Percentiles rank a stretch among this genome's conserved stretches.
Conservation (phyloP, 768 basidiomycete species). For the Tricholoma matsutake region DNA sequence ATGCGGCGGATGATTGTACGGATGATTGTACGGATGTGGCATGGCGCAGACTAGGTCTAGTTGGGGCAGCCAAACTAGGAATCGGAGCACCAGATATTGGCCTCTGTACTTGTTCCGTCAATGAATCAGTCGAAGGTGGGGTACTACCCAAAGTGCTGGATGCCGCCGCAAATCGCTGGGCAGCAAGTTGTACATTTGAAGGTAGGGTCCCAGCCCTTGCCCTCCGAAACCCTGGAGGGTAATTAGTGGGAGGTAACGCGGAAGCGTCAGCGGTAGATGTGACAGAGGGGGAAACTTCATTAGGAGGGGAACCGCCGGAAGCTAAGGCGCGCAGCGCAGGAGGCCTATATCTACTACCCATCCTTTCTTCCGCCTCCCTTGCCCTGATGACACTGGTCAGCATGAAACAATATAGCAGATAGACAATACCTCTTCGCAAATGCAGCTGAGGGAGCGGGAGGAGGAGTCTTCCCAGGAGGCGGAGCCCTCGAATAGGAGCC, state of each 20-base stretch:
- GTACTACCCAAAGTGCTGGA: slow-evolving; percentile 53
- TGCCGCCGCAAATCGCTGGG: slow-evolving; percentile 75
- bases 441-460: slow-evolving; percentile 86
- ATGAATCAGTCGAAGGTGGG: slow-evolving; percentile 38
- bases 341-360: slow-evolving; percentile 70
- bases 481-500: slow-evolving; percentile 78
- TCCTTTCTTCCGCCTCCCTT: slow-evolving; percentile 75
- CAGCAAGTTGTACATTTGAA: slow-evolving; percentile 88
- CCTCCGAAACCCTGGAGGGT: slow-evolving; percentile 85
- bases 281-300: slow-evolving; percentile 59
- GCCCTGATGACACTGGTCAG: slow-evolving; percentile 48
- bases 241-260: slow-evolving; percentile 67
- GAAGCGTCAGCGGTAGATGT: slow-evolving; percentile 56
- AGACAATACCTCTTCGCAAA: slow-evolving; percentile 75
- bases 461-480: slow-evolving; percentile 82
- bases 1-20: slow-evolving; percentile 53
- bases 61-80: slow-evolving; percentile 36
- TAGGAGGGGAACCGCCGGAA: slow-evolving; percentile 69
- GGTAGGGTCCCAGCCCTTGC: slow-evolving; percentile 97
- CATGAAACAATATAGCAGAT: slow-evolving; percentile 15
- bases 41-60: slow-evolving; percentile 71
- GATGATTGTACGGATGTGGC: slow-evolving; percentile 69
- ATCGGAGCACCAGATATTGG: slow-evolving; percentile 43
- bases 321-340: slow-evolving; percentile 75
- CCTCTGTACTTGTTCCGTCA: slow-evolving; percentile 49